Percentiles rank a stretch among this genome's conserved stretches.
Evolutionary conservation across 441 rosid genomes (phyloP).

Genomic region (Pelargonium australe): DNA sequence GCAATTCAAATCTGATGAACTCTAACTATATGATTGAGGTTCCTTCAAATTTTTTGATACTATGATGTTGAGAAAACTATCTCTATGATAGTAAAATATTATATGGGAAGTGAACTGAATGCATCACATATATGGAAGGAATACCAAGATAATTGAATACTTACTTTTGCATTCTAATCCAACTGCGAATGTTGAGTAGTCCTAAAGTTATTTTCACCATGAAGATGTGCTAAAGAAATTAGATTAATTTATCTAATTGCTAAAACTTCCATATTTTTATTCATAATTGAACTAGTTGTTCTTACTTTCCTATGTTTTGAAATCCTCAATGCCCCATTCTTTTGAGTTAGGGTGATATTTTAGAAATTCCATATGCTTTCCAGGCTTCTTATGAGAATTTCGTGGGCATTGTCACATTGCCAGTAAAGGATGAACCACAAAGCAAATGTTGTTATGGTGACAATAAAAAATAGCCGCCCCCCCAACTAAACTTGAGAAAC

Average conservation of each 20-base stretch:
- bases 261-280: neutral
- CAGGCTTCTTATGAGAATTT: neutral
- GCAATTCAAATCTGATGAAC: neutral
- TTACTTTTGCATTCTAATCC: neutral
- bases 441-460: neutral
- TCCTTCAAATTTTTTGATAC: neutral
- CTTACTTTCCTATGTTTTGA: neutral
- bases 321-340: neutral
- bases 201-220: neutral
- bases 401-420: neutral
- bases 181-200: neutral
- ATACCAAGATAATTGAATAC: no score
- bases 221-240: neutral
- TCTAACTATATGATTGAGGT: neutral
- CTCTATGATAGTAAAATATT: neutral
- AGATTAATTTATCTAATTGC: neutral
- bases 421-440: neutral
- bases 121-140: neutral
- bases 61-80: neutral
- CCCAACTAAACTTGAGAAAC: neutral
- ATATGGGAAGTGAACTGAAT: constrained; percentile 1
- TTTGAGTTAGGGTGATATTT: neutral
- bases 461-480: neutral
- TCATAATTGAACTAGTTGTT: neutral
- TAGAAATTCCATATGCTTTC: neutral